phyloP scores from a whole-genome alignment of 192 early-diverging fungal genomes.

The Coemansia sp. region DNA sequence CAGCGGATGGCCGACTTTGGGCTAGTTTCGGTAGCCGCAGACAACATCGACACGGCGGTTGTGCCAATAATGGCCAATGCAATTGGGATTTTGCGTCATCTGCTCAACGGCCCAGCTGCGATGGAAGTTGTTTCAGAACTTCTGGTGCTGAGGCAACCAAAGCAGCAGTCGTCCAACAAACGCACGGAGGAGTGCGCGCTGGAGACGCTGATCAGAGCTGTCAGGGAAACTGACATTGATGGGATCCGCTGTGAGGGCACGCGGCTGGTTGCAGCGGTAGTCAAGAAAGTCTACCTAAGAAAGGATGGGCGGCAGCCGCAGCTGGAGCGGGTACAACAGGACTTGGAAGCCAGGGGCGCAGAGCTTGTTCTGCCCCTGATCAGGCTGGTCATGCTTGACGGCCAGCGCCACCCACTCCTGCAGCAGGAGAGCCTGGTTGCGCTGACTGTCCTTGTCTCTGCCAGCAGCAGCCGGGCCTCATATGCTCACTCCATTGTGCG shows the following conservation, averaged over 20 bases:
- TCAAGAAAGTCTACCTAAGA: slow-evolving; percentile 22
- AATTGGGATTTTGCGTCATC: slow-evolving; percentile 43
- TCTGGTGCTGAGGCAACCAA: not conserved
- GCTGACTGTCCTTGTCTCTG: slow-evolving; percentile 32
- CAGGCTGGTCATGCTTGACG: slow-evolving; percentile 34
- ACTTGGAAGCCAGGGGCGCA: slow-evolving; percentile 1
- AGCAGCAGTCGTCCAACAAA: not conserved
- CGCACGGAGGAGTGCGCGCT: slow-evolving; percentile 11
- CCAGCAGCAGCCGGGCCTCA: not conserved
- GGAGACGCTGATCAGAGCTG: slow-evolving; percentile 15
- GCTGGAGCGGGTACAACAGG: not conserved
- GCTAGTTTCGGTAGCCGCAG: slow-evolving; percentile 11
- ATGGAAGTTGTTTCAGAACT: slow-evolving; percentile 5
- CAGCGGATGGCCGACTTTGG: slow-evolving; percentile 21
- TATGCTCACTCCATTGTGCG: slow-evolving; percentile 15
- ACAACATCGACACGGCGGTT: slow-evolving; percentile 33
- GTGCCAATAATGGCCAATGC: slow-evolving; percentile 48
- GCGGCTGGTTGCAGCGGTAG: slow-evolving; percentile 30
- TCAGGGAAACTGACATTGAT: slow-evolving; percentile 36
- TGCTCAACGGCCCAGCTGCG: slow-evolving; percentile 10
- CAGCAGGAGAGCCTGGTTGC: slow-evolving; percentile 50
- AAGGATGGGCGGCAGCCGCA: not conserved
- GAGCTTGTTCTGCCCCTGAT: slow-evolving; percentile 39
- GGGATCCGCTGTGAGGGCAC: slow-evolving; percentile 53
- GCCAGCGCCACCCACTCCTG: slow-evolving; percentile 45